Evolutionary conservation across 805 yeast species (phyloP), one percentile per base, ranked within the genome.

Genomic region (Metschnikowia gelsemii): DNA sequence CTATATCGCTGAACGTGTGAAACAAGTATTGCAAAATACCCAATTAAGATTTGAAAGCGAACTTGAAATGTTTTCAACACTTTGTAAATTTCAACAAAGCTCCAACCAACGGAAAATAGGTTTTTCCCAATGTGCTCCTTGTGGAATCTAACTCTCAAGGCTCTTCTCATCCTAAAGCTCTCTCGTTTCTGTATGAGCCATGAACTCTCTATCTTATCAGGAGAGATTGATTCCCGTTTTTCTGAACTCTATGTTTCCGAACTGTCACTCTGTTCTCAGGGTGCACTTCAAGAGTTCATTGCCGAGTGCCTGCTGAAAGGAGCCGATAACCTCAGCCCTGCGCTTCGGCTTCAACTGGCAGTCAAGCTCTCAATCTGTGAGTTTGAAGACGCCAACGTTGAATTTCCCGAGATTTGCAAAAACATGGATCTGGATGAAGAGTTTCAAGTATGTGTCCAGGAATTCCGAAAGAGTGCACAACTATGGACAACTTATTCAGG

Each of bases 401-500:
- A 50, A 1, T 64, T 62, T 40, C 70, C 72, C 11, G 21, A 31
- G 1, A 41, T 43, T n/a, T 68, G 73, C 48, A 42, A 42, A 22
- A 24, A 24, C n/a, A 25, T 47, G 32, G 17, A 17, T 8, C 12
- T 22, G 8, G 36, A 55, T 3, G 34, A 29, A 21, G 54, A 59
- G 25, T 49, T 58, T 33, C 57, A 58, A 16, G 47, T 43, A 1
- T 79, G 84, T 45, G 61, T 78, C 22, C 37, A 48, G 3, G 59
- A 63, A 2, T 46, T 78, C 28, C 76, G 76, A 40, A 51, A 51
- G 17, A 61, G 66, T 2, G 66, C 79, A 0, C 84, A 82, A 50
- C 78, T 82, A 73, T 84, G 91, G 91, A 82, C 89, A 0, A 79
- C 83, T 0, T 83, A 75, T 54, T 80, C 80, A 47, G 87, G 87